phyloP scores from a whole-genome alignment of 495 filamentous ascomycete species.

The Xylaria intraflava region DNA sequence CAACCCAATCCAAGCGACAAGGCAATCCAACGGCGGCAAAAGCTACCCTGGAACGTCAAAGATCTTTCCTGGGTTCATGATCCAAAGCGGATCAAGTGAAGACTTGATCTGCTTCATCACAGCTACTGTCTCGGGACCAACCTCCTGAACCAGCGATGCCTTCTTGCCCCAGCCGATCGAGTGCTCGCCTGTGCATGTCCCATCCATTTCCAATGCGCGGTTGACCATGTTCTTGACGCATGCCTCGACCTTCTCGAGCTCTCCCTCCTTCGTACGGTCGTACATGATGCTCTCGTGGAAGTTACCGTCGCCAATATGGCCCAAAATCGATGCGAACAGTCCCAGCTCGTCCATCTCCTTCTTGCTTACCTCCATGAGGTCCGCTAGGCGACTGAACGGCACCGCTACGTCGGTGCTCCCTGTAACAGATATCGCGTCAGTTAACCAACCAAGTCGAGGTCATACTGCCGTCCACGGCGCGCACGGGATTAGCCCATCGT shows the following conservation, averaged over 20 bases:
- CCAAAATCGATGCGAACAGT: slow-evolving; percentile 77
- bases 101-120: slow-evolving; percentile 82
- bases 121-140: slow-evolving; percentile 72
- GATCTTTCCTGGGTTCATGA: slow-evolving; percentile 90
- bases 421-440: slow-evolving; percentile 10
- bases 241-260: slow-evolving; percentile 64
- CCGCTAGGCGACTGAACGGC: slow-evolving; percentile 75
- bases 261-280: slow-evolving; percentile 56
- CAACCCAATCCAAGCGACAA: not conserved
- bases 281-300: slow-evolving; percentile 91
- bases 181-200: slow-evolving; percentile 88
- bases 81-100: slow-evolving; percentile 81
- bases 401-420: slow-evolving; percentile 84
- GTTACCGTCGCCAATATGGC: slow-evolving; percentile 64
- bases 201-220: slow-evolving; percentile 84
- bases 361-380: slow-evolving; percentile 86
- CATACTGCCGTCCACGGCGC: too few relatives aligned
- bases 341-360: slow-evolving; percentile 81
- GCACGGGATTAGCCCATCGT: not conserved
- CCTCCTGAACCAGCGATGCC: slow-evolving; percentile 66
- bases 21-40: not conserved
- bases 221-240: slow-evolving; percentile 87
- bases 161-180: slow-evolving; percentile 88
- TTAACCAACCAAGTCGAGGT: not conserved
- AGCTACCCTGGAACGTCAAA: slow-evolving; percentile 51